Percentiles rank a stretch among this genome's conserved stretches.
Evolutionary conservation across 148 eudicot species (phyloP).

Genomic region (Amaranthus hypochondriacus): DNA sequence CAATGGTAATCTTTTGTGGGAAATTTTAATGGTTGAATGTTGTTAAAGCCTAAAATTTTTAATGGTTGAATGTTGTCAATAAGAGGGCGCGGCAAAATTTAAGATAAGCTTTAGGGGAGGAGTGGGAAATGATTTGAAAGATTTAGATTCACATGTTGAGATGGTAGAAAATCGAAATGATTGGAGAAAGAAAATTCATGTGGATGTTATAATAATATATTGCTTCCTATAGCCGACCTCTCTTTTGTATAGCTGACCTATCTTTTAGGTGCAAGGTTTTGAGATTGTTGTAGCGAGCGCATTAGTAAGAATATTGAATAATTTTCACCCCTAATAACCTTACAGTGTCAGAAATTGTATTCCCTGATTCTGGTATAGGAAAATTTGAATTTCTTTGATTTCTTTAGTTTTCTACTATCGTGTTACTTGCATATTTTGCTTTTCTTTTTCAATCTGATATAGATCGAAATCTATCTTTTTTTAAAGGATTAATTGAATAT

Average conservation of each 20-base stretch:
- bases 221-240: no score
- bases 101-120: not conserved
- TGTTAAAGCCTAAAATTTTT: not conserved
- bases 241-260: no score
- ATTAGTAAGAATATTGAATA: no score
- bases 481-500: no score
- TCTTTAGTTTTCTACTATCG: conserved; percentile 1
- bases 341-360: not conserved
- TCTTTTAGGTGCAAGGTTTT: no score
- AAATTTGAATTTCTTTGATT: not conserved
- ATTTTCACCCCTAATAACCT: not conserved
- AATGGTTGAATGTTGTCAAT: not conserved
- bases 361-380: not conserved
- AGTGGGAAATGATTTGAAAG: not conserved
- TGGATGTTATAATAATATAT: not conserved
- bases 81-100: not conserved
- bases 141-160: not conserved
- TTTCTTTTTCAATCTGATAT: not conserved
- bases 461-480: no score
- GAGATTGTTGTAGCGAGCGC: no score
- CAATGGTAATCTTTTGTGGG: not conserved
- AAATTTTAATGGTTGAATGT: not conserved
- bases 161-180: not conserved
- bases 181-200: not conserved
- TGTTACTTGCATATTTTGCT: conserved; percentile 1